Evolutionary conservation across 2,329 filamentous ascomycete species (phyloP), one percentile per base, ranked within the genome.

Genomic region (Epichloe hybrida): DNA sequence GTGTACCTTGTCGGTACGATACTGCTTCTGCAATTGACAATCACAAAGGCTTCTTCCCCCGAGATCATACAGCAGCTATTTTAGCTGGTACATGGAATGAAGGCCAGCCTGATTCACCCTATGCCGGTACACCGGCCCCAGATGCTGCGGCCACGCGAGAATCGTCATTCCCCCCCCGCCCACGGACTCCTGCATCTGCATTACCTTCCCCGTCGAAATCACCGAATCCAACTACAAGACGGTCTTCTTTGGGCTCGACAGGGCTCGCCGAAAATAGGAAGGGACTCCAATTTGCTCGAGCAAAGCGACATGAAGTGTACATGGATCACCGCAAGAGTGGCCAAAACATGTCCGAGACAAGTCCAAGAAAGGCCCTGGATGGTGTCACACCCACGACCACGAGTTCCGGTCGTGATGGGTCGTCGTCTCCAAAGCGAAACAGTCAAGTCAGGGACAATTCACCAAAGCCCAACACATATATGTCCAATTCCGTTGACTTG

Each of bases 11-110:
- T 35, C 63, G 66, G 45, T 66, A 65, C 46, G 67, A 69, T 20
- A 66, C 63, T 23, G 52, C 61, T 23, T 52, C 61, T 17, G 31
- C 63, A 51, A 43, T 58, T 56, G 53, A 67, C 17, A 51, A 58
- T 6, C 58, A 54, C 3, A 57, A 59, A 42, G 31, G 49, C 17
- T 17, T 63, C 17, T 17, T 63, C 50, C 57, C 59, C 59, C 3
- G 69, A 49, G 76, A 81, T 43, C 77, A 81, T 55, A 66, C 71
- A 20, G 75, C 69, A 47, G 77, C 79, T 20, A 70, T 81, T 39
- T 56, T 78, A 52, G 75, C 70, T 15, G 76, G 74, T 4, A 80
- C 75, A 6, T 82, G 77, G 77, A 82, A 82, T 51, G 76, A 83
- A 59, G 80, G 77, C 3, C 79, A 83, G 54, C 75, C 77, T 0